Base-by-base conservation (phyloP, 306 rosid species). In the Cajanus cajan region DNA sequence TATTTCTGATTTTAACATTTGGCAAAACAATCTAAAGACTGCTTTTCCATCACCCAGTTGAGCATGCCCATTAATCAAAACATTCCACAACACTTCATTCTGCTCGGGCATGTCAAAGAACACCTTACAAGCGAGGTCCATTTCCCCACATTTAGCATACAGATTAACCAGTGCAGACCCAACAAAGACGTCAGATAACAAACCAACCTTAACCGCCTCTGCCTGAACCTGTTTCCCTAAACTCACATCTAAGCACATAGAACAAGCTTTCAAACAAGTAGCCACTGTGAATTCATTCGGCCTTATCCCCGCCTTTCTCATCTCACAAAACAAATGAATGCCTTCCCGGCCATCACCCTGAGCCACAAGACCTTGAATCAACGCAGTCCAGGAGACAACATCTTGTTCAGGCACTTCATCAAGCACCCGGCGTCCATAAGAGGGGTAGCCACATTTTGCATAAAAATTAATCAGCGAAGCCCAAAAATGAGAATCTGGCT, bases 111-210 rank as follows among this genome's bases (percentile, higher is more conserved):
- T 54, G 61, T 58, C 58, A 47, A 78, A 83, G 50, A 83, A 83
- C 18, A 78, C 70, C 55, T 63, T 78, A 37, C 79, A 59, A 0
- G 86, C 86, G 0, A 78, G 83, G 37, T 62, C 71, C 80, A 78
- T 47, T 70, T 83, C 83, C 12, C 86, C 80, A 58, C 83, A 78
- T 73, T 78, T 83, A 2, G 82, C 86, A 78, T 73, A 83, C 9
- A 83, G 83, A 62, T 83, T 78, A 83, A 83, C 77, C 45, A 83
- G 77, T 12, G 83, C 77, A 66, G 86, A 79, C 31, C 87, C 74
- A 61, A 83, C 67, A 79, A 83, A 83, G 19, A 71, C 43, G 41
- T 83, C 81, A 1, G 36, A 79, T 70, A 79, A 40, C 6, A 62
- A 59, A 28, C 84, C 81, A 15, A 31, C 28, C 67, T 83, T 83